A percentile compares a stretch with the other conserved stretches of the same genome.
Evolutionary conservation across 768 basidiomycete genomes (phyloP).

Genomic region (Serendipita sp.): DNA sequence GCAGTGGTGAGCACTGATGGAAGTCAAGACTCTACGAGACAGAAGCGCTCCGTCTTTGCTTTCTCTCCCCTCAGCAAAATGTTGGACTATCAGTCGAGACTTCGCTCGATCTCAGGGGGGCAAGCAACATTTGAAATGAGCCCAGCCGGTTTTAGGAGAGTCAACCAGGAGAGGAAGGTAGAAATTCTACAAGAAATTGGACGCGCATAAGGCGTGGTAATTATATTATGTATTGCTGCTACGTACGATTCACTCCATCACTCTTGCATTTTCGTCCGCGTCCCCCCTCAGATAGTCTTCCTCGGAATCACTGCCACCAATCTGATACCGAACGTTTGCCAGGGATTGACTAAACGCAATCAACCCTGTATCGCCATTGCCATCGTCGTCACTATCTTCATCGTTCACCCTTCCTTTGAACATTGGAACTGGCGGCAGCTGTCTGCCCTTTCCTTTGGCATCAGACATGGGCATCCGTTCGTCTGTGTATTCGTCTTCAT

Average conservation of each 20-base stretch:
- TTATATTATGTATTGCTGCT: constrained; percentile 8
- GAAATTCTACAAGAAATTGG: constrained; percentile 73
- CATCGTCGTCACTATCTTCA: constrained; percentile 19
- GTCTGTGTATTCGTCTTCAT: constrained; percentile 18
- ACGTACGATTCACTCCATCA: constrained; percentile 4
- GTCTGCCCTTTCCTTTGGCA: constrained; percentile 9
- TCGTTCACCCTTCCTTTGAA: constrained; percentile 20
- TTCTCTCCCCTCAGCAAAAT: constrained; percentile 65
- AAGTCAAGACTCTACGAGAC: constrained; percentile 20
- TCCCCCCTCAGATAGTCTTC: constrained; percentile 3
- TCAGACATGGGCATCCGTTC: constrained; percentile 8
- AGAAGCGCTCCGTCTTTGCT: constrained; percentile 53
- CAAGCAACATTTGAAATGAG: constrained; percentile 68
- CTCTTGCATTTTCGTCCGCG: neutral
- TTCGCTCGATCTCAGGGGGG: constrained; percentile 69
- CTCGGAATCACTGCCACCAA: neutral
- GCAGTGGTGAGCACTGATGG: constrained; percentile 17
- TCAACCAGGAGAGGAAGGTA: constrained; percentile 39
- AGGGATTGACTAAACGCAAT: constrained; percentile 63
- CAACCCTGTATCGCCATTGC: constrained; percentile 32
- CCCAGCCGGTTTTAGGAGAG: constrained; percentile 58
- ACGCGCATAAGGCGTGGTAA: constrained; percentile 29
- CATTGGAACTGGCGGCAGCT: constrained; percentile 27
- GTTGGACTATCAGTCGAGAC: constrained; percentile 60
- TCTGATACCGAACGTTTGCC: neutral